phyloP scores from a whole-genome alignment of 306 rosid genomes.

The Cyamopsis tetragonoloba region DNA sequence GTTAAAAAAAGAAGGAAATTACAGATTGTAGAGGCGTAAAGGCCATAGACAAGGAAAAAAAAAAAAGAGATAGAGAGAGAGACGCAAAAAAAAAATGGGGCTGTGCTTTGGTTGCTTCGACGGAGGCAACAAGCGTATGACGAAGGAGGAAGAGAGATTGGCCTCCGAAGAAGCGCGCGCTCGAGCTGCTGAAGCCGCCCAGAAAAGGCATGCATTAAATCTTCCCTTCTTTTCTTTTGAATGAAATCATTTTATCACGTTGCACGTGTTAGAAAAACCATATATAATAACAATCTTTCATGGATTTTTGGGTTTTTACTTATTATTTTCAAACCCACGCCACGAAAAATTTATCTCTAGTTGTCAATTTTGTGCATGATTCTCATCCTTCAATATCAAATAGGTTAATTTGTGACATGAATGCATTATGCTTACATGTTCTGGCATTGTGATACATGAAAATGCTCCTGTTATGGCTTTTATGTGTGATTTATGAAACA shows the following conservation, averaged over 20 bases:
- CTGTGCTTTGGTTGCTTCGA: constrained; percentile 74
- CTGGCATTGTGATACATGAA: not conserved
- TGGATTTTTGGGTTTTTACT: not conserved
- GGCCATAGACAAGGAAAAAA: not conserved
- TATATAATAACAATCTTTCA: too few relatives aligned
- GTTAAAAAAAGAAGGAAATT: not conserved
- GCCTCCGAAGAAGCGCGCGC: constrained; percentile 81
- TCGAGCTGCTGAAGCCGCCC: constrained; percentile 93
- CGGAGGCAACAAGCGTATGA: constrained; percentile 60
- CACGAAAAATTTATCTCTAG: not conserved
- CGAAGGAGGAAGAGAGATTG: constrained; percentile 69
- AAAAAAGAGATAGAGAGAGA: not conserved
- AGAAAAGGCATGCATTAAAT: constrained; percentile 47
- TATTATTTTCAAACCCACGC: not conserved
- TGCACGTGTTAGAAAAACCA: too few relatives aligned
- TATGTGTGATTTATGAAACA: not conserved
- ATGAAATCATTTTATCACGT: too few relatives aligned
- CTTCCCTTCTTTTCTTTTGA: not conserved
- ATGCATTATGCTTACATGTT: not conserved
- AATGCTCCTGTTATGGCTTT: not conserved
- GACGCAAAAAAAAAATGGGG: constrained; percentile 48
- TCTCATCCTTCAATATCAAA: not conserved
- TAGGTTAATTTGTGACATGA: not conserved
- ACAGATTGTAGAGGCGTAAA: constrained; percentile 13
- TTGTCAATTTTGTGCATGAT: not conserved